These are phyloP conservation scores for Tephrocybe sp. DNA, from an alignment of 768 basidiomycete genomes.

Conservation along the genomic window DNA sequence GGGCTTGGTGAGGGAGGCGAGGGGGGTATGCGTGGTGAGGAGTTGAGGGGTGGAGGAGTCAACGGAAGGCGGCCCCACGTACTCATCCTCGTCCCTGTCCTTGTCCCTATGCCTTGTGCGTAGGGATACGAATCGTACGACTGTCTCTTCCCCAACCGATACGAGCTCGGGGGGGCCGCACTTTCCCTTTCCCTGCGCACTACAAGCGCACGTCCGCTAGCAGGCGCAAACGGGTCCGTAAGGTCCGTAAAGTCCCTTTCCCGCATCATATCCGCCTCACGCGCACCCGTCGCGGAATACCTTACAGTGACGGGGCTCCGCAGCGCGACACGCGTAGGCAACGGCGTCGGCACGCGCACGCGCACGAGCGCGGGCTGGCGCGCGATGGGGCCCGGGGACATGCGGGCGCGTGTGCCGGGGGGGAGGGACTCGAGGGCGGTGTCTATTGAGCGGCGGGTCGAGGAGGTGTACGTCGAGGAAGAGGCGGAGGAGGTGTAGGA, in stretches of 20 bases:
- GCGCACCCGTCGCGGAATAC: too few species aligned
- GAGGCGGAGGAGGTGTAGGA: background rate
- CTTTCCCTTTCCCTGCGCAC: too few species aligned
- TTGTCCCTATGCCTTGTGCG: background rate
- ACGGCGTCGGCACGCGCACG: too few species aligned
- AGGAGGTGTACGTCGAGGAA: background rate
- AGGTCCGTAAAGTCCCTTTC: slow-evolving; percentile 8
- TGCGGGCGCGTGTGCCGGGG: too few species aligned
- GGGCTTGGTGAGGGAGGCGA: background rate
- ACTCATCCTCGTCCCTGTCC: background rate
- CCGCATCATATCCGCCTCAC: too few species aligned
- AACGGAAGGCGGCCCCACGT: background rate
- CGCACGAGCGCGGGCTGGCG: too few species aligned
- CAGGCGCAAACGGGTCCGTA: slow-evolving; percentile 8
- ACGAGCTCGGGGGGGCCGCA: background rate
- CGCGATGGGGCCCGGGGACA: too few species aligned
- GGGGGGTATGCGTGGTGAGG: background rate
- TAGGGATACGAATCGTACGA: background rate
- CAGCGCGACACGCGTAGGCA: too few species aligned
- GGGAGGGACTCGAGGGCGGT: too few species aligned
- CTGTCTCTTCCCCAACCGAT: background rate
- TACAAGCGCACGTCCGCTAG: too few species aligned
- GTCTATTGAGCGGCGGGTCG: too few species aligned
- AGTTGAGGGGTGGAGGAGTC: background rate
- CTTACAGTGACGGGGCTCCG: too few species aligned